Conservation (phyloP, 1,284 basidiomycete genomes). For the Porodaedalea pini region DNA sequence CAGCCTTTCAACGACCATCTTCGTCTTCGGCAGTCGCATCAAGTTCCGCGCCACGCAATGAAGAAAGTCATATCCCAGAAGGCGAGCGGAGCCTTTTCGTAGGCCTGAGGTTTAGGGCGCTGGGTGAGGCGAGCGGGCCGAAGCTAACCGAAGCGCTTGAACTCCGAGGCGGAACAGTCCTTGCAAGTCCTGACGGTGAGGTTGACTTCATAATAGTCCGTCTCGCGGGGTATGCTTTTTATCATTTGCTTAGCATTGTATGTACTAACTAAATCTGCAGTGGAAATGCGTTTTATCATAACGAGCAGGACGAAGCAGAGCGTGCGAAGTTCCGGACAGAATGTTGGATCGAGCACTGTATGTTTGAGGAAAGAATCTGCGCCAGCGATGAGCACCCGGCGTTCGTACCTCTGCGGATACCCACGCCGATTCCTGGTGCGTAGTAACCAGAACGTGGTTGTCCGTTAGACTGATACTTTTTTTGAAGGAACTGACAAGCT, state of each 20-base stretch:
- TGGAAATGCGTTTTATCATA: constrained; percentile 54
- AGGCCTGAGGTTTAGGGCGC: constrained; percentile 50
- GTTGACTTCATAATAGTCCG: constrained; percentile 66
- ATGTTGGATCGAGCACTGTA: constrained; percentile 77
- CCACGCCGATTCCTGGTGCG: constrained; percentile 50
- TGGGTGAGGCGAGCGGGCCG: constrained; percentile 59
- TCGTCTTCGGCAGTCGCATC: background rate
- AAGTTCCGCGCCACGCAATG: background rate
- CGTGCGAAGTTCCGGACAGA: constrained; percentile 67
- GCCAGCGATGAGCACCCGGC: constrained; percentile 54
- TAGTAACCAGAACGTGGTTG: background rate
- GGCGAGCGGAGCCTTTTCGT: constrained; percentile 39
- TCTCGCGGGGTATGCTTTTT: constrained; percentile 54
- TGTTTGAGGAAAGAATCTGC: constrained; percentile 64
- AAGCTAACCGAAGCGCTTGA: constrained; percentile 57
- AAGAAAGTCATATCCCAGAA: constrained; percentile 6
- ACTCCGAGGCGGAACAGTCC: constrained; percentile 49
- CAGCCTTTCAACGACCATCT: constrained; percentile 15
- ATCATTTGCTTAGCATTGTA: background rate
- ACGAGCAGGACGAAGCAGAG: constrained; percentile 43
- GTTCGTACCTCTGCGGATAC: constrained; percentile 56
- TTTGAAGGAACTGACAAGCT: constrained; percentile 48
- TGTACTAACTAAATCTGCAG: constrained; percentile 33
- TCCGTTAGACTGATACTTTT: constrained; percentile 11
- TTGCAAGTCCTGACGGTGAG: constrained; percentile 43